phyloP scores from a whole-genome alignment of 139 green algal species.

The Klebsormidium nitens region DNA sequence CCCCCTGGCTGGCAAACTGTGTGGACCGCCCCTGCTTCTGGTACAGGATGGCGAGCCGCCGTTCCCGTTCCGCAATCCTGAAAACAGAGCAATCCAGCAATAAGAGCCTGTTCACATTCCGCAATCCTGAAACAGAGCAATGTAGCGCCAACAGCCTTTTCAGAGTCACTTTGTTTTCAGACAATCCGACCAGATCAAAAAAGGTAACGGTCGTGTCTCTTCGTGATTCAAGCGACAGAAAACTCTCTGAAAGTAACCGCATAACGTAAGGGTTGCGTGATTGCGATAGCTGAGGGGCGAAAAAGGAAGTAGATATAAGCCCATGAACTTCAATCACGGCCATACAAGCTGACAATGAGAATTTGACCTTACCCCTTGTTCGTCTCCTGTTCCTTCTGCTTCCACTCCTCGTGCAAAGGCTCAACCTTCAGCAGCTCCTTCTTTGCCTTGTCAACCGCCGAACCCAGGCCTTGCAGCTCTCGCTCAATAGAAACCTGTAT shows the following conservation, averaged over 20 bases:
- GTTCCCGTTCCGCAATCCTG: conserved; percentile 29
- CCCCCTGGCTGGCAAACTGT: conserved; percentile 57
- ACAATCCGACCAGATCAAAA: no score
- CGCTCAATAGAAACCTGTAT: no score
- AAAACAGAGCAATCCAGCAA: neutral
- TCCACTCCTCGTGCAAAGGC: conserved; percentile 1
- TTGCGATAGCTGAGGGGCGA: no score
- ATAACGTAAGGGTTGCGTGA: no score
- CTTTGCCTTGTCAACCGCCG: conserved; percentile 2
- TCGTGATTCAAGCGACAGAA: no score
- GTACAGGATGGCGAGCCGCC: conserved; percentile 52
- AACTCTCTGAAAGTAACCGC: no score
- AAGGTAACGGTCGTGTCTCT: no score
- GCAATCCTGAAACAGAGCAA: neutral
- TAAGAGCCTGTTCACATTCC: neutral
- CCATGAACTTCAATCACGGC: no score
- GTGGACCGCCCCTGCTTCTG: conserved; percentile 62
- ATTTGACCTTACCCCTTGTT: conserved; percentile 16
- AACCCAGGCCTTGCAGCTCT: neutral
- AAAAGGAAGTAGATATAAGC: no score
- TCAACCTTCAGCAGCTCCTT: conserved; percentile 34
- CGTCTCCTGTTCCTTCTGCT: conserved; percentile 29
- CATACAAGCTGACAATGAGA: no score
- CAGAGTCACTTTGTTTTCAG: no score
- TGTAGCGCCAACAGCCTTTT: no score